These are phyloP conservation scores for Platismatia glauca DNA, from an alignment of 495 filamentous ascomycete species.

Conservation along the genomic window DNA sequence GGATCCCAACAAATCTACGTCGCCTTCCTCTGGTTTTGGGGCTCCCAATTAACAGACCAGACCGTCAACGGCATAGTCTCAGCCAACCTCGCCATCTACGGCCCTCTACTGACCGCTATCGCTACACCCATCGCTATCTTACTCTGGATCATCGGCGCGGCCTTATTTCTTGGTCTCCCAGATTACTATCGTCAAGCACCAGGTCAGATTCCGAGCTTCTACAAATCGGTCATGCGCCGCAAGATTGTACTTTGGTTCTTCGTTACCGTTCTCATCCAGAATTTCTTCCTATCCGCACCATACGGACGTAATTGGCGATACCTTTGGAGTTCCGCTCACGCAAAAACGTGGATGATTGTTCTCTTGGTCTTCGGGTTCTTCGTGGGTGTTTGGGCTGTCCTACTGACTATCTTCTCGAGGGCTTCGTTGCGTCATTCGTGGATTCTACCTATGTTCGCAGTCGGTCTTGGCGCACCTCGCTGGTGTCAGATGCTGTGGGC, in stretches of 20 bases:
- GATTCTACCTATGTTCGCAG: slow-evolving; percentile 59
- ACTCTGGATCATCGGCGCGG: slow-evolving; percentile 42
- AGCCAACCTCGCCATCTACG: slow-evolving; percentile 26
- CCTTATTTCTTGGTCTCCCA: slow-evolving; percentile 50
- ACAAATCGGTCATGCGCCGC: slow-evolving; percentile 45
- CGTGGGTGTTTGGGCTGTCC: slow-evolving; percentile 44
- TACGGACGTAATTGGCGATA: slow-evolving; percentile 57
- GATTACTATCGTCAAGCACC: slow-evolving; percentile 60
- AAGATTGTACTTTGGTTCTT: slow-evolving; percentile 50
- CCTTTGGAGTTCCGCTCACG: slow-evolving; percentile 46
- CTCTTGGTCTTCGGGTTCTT: slow-evolving; percentile 51
- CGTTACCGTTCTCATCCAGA: slow-evolving; percentile 54
- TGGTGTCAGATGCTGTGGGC: slow-evolving; percentile 63
- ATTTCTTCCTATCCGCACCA: slow-evolving; percentile 54
- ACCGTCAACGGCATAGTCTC: slow-evolving; percentile 24
- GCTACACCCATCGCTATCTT: slow-evolving; percentile 42
- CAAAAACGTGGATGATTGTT: slow-evolving; percentile 43
- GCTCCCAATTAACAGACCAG: slow-evolving; percentile 34
- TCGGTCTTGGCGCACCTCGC: slow-evolving; percentile 52
- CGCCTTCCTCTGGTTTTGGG: slow-evolving; percentile 60
- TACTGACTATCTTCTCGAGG: slow-evolving; percentile 40
- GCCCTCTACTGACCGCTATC: slow-evolving; percentile 35
- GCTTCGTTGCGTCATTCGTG: slow-evolving; percentile 49
- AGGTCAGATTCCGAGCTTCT: slow-evolving; percentile 56
- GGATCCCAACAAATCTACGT: slow-evolving; percentile 58